phyloP scores from a whole-genome alignment of 2,329 filamentous ascomycete genomes.

The Metarhizium robertsii region DNA sequence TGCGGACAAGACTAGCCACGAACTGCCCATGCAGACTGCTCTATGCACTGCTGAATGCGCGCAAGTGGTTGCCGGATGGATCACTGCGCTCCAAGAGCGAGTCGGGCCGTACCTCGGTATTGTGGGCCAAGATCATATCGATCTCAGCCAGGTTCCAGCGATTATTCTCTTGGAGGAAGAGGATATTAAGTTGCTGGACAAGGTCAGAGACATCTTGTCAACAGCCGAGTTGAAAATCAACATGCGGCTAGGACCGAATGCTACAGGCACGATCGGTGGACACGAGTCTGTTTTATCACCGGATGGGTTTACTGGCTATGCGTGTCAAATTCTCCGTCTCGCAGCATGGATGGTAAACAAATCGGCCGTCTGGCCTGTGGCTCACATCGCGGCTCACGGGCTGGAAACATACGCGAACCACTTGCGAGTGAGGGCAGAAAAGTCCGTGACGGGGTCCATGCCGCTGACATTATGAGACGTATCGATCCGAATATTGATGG shows the following conservation, averaged over 20 bases:
- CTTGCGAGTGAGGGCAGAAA: constrained; percentile 42
- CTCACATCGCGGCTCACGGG: constrained; percentile 45
- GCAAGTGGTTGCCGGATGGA: constrained; percentile 90
- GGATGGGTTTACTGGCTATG: constrained; percentile 63
- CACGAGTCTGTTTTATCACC: constrained; percentile 44
- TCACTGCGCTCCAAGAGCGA: constrained; percentile 84
- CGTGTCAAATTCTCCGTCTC: constrained; percentile 72
- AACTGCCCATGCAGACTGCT: constrained; percentile 81
- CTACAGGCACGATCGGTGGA: constrained; percentile 37
- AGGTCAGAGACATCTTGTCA: constrained; percentile 69
- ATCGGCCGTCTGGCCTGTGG: constrained; percentile 79
- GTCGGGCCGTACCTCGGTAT: constrained; percentile 85
- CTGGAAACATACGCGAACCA: constrained; percentile 45
- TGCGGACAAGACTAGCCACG: constrained; percentile 71
- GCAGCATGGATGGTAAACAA: constrained; percentile 83
- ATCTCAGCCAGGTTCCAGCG: constrained; percentile 70
- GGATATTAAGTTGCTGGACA: constrained; percentile 74
- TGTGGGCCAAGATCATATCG: constrained; percentile 72
- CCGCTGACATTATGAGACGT: constrained; percentile 11
- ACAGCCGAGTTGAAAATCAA: constrained; percentile 75
- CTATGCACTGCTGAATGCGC: constrained; percentile 92
- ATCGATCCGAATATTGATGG: not conserved
- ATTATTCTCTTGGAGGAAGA: constrained; percentile 90
- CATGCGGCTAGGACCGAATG: constrained; percentile 11
- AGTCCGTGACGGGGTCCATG: constrained; percentile 35